Base-by-base conservation (phyloP, 1,284 basidiomycete genomes). In the Ceratobasidium sp. region DNA sequence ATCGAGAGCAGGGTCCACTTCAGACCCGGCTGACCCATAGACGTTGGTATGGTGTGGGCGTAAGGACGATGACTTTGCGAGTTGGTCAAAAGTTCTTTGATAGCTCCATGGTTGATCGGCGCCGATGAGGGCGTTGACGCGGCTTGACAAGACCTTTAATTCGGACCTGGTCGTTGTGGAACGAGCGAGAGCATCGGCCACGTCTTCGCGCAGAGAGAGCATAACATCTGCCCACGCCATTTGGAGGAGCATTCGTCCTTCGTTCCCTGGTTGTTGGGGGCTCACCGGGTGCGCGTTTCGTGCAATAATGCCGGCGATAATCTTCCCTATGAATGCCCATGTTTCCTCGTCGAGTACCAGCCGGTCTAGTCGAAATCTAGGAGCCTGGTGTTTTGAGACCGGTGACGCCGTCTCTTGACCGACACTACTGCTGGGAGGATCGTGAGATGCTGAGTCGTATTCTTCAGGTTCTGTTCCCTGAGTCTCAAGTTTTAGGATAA, bases 151-250 rank as follows among this genome's bases (percentile, higher is more conserved):
- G 1, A 50, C 73, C 16, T 55, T 66, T 23, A 75, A 27, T 44
- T 41, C 35, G 60, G 52, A 55, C 20, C 23, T 75, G 35, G 62
- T 23, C 1, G 20, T 27, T 18, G 73, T 66, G 7, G 48, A 27
- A 12, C 73, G 73, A 3, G 20, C 52, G 10, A 44, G 50, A 23
- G 73, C 60, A 57, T 75, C 73, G 50, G 73, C 73, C 18, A 75
- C 54, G 50, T 75, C 73, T 52, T 75, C 73, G 38, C 73, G 73
- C 50, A 75, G 50, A 41, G 73, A 75, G n/a, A 75, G 62, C 73
- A 75, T 75, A 8, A 75, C 73, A 20, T 75, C 73, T 1, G 73
- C 73, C 73, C 73, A 75, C 20, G 73, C 73, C 73, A 75, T 75
- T 33, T 54, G 35, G 50, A 75, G 44, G 30, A 75, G 46, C 50